A percentile compares a stretch with the other conserved stretches of the same genome.
Evolutionary conservation across 345 rosid genomes (phyloP).

Genomic region (Eucalyptus melliodora): DNA sequence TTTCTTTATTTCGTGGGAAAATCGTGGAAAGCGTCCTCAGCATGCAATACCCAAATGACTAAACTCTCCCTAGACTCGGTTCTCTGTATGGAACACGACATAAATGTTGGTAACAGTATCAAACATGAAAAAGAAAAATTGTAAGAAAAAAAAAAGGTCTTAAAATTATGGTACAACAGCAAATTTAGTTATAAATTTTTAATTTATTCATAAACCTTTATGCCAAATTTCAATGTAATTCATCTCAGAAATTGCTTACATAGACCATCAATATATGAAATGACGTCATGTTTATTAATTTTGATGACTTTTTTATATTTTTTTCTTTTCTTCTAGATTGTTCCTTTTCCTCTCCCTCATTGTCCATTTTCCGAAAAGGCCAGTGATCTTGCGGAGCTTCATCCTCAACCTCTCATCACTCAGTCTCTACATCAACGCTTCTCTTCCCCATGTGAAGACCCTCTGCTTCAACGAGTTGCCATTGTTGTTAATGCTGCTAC

Average conservation of each 20-base stretch:
- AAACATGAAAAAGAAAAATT: neutral
- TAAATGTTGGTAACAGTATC: neutral
- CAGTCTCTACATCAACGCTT: neutral
- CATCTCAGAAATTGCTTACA: no score
- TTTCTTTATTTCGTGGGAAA: neutral
- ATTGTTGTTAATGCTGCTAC: neutral
- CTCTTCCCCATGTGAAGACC: neutral
- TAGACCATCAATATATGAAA: no score
- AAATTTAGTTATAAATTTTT: no score
- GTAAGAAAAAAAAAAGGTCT: rapidly evolving
- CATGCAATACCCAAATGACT: neutral
- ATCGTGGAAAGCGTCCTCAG: neutral
- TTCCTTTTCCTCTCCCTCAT: neutral
- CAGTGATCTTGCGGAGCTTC: neutral
- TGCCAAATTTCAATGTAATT: rapidly evolving
- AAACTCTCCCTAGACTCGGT: neutral
- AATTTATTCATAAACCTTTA: no score
- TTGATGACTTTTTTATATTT: no score
- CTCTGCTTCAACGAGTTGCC: neutral
- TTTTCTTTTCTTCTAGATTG: no score
- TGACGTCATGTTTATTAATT: no score
- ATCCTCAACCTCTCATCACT: no score
- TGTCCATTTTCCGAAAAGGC: neutral
- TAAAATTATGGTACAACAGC: no score
- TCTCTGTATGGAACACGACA: neutral